phyloP scores from a whole-genome alignment of 2,329 filamentous ascomycete species.

The Alternaria incomplexa region DNA sequence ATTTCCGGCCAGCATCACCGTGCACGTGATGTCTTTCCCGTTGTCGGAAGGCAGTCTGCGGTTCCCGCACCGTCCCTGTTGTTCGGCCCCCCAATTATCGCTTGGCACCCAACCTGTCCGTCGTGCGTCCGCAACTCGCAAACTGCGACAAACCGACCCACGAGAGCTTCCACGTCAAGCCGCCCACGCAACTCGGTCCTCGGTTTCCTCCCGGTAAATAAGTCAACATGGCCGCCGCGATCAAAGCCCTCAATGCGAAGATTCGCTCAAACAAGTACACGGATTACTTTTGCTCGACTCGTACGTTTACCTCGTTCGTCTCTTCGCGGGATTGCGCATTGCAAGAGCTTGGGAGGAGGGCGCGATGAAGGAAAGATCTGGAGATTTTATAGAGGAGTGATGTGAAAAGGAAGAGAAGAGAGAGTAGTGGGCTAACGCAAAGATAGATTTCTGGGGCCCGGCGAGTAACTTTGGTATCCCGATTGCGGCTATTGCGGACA shows the following conservation, averaged over 20 bases:
- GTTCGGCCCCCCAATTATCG: slow-evolving; percentile 11
- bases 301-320: slow-evolving; percentile 47
- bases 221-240: slow-evolving; percentile 57
- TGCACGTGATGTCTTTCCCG: slow-evolving; percentile 20
- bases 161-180: slow-evolving; percentile 2
- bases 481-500: slow-evolving; percentile 61
- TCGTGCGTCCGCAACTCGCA: slow-evolving; percentile 11
- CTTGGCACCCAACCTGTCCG: slow-evolving; percentile 15
- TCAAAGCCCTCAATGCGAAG: slow-evolving; percentile 61
- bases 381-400: background rate
- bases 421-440: slow-evolving; percentile 8
- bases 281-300: slow-evolving; percentile 62
- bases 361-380: background rate
- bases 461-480: slow-evolving; percentile 62
- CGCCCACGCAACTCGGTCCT: slow-evolving; percentile 3
- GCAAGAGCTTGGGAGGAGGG: background rate
- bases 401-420: background rate
- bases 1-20: background rate
- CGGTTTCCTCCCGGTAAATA: background rate
- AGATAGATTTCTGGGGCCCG: slow-evolving; percentile 59
- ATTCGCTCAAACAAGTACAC: slow-evolving; percentile 58
- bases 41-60: slow-evolving; percentile 1
- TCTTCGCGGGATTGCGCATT: slow-evolving; percentile 1
- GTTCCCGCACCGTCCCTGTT: slow-evolving; percentile 5
- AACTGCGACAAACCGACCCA: slow-evolving; percentile 4